A percentile compares a stretch with the other conserved stretches of the same genome.
Conservation (phyloP, 2,329 filamentous ascomycete genomes). For the Apiospora kogelbergensis region DNA sequence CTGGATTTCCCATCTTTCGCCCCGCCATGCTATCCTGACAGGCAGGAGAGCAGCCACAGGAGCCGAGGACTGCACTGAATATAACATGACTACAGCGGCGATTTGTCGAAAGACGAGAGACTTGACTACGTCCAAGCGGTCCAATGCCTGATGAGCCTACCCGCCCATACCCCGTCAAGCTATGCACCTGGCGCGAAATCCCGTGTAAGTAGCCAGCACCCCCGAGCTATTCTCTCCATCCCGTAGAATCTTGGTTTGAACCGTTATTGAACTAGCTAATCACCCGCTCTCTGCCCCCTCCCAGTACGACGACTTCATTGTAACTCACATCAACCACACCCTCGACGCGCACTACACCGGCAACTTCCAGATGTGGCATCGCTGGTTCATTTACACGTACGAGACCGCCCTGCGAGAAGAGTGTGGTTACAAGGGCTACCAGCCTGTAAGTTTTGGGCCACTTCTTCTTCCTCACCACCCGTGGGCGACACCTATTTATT, state of each 20-base stretch:
- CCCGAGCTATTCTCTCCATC: neutral
- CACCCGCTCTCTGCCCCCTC: neutral
- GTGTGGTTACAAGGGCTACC: slow-evolving; percentile 34
- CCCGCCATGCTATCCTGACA: no score
- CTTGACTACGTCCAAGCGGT: slow-evolving; percentile 39
- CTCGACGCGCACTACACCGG: neutral
- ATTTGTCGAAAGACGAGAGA: slow-evolving; percentile 21
- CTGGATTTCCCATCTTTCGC: no score
- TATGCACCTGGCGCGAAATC: slow-evolving; percentile 31
- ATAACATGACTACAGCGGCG: neutral
- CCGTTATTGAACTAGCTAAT: no score
- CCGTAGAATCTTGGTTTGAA: no score
- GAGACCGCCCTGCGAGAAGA: slow-evolving; percentile 7
- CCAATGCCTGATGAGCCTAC: slow-evolving; percentile 36
- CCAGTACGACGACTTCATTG: slow-evolving; percentile 5
- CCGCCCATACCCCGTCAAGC: slow-evolving; percentile 23
- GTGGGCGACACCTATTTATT: no score
- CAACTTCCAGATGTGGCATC: slow-evolving; percentile 8
- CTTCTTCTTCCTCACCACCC: no score
- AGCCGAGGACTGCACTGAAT: no score
- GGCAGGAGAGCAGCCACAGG: no score
- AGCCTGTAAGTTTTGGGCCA: slow-evolving; percentile 22
- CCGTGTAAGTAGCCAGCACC: slow-evolving; percentile 16
- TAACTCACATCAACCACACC: slow-evolving; percentile 8
- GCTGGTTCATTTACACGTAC: neutral